phyloP scores from a whole-genome alignment of 2,329 filamentous ascomycete genomes.

The Colletotrichum navitas region DNA sequence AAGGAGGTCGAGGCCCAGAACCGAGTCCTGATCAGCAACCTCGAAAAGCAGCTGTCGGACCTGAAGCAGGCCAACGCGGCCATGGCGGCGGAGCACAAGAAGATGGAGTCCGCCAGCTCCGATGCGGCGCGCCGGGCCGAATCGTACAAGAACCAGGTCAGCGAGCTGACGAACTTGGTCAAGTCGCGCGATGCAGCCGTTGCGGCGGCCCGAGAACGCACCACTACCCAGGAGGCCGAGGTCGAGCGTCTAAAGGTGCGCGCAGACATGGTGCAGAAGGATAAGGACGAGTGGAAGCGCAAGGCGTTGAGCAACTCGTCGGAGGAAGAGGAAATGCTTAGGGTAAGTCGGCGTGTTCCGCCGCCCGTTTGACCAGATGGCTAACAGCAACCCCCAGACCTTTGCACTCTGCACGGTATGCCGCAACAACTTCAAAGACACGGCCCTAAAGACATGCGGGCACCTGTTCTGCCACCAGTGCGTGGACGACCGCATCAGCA shows the following conservation, averaged over 20 bases:
- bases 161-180: conserved; percentile 80
- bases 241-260: conserved; percentile 83
- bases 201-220: conserved; percentile 65
- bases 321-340: conserved; percentile 85
- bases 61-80: conserved; percentile 82
- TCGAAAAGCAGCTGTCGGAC: conserved; percentile 92
- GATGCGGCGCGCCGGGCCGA: conserved; percentile 80
- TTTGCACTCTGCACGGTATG: conserved; percentile 86
- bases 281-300: conserved; percentile 86
- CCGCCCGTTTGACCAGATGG: background rate
- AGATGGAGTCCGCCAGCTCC: conserved; percentile 76
- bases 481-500: conserved; percentile 88
- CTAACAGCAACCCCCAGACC: conserved; percentile 50
- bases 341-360: conserved; percentile 70
- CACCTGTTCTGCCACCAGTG: conserved; percentile 94
- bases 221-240: conserved; percentile 77
- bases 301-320: conserved; percentile 86
- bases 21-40: conserved; percentile 79
- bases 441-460: conserved; percentile 91
- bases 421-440: conserved; percentile 93
- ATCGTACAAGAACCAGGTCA: conserved; percentile 79
- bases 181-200: conserved; percentile 78
- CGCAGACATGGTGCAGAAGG: conserved; percentile 83
- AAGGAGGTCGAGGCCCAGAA: conserved; percentile 90
- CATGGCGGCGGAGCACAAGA: conserved; percentile 78